Evolutionary conservation across 1,284 basidiomycete species (phyloP).

Genomic region (Polyporus tsugae): DNA sequence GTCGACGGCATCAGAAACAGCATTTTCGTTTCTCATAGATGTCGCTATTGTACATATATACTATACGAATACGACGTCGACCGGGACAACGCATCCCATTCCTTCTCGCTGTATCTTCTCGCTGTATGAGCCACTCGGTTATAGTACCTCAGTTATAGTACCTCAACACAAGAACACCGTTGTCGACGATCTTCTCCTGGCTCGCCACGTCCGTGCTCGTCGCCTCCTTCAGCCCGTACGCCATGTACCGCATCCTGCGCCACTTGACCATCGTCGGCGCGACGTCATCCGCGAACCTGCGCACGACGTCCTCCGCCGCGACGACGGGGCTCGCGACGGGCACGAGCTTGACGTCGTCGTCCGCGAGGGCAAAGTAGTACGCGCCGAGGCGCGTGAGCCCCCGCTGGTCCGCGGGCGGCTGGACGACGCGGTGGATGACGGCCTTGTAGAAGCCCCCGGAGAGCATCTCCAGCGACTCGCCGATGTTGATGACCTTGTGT

Average conservation of each 20-base stretch:
- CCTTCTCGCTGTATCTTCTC: too few relatives aligned
- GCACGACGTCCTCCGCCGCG: constrained; percentile 41
- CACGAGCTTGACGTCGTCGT: constrained; percentile 40
- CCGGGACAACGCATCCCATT: too few relatives aligned
- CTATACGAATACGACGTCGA: neutral
- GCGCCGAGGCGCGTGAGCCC: constrained; percentile 50
- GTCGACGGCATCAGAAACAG: too few relatives aligned
- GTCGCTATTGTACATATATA: neutral
- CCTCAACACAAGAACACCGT: constrained; percentile 48
- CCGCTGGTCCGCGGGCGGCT: constrained; percentile 53
- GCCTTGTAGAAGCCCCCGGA: constrained; percentile 55
- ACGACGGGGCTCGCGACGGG: constrained; percentile 44
- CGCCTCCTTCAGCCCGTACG: constrained; percentile 48
- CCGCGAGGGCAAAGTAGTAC: constrained; percentile 54
- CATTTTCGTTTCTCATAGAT: too few relatives aligned
- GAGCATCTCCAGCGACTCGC: constrained; percentile 53
- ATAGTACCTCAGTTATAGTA: constrained; percentile 55
- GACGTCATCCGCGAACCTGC: constrained; percentile 38
- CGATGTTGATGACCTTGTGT: constrained; percentile 51
- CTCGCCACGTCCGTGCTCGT: constrained; percentile 44
- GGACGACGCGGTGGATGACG: constrained; percentile 51
- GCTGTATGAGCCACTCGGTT: constrained; percentile 39
- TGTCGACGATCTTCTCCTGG: constrained; percentile 52
- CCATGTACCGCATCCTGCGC: constrained; percentile 47
- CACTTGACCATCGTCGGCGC: constrained; percentile 50